Percentiles rank a stretch among this genome's conserved stretches.
These are phyloP conservation scores for Coniochaeta sp. DNA, from an alignment of 2,329 filamentous ascomycete genomes.

Conservation along the genomic window DNA sequence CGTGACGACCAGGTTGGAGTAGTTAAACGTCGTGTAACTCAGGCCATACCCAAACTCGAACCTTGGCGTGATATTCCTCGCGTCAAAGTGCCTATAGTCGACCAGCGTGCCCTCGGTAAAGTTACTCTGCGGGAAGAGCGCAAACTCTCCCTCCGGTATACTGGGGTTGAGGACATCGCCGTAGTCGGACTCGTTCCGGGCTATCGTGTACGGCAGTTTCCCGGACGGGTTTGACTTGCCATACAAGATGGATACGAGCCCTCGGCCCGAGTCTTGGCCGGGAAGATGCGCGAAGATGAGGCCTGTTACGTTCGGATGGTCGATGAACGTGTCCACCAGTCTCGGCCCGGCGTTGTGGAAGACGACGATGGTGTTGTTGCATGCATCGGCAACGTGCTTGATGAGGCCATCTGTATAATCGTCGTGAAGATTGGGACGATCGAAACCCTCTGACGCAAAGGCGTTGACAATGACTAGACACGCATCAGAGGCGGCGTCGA, in stretches of 20 bases:
- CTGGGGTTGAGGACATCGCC: conserved; percentile 31
- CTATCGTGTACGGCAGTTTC: conserved; percentile 54
- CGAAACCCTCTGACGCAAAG: conserved; percentile 65
- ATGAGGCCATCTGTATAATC: conserved; percentile 55
- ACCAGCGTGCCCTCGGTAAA: conserved; percentile 44
- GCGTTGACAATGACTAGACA: conserved; percentile 63
- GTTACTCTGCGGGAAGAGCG: conserved; percentile 40
- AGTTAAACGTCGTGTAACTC: conserved; percentile 46
- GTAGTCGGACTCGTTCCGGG: conserved; percentile 49
- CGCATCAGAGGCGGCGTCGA: conserved; percentile 47
- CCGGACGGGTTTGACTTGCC: conserved; percentile 50
- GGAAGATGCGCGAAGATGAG: conserved; percentile 58
- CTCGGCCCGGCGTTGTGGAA: conserved; percentile 58
- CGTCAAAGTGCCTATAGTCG: conserved; percentile 49
- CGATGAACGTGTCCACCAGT: conserved; percentile 52
- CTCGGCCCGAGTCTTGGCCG: conserved; percentile 53
- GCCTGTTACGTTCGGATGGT: conserved; percentile 57
- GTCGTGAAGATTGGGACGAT: conserved; percentile 55
- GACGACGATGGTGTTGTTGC: conserved; percentile 56
- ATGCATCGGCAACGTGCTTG: conserved; percentile 47
- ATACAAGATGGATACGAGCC: conserved; percentile 49
- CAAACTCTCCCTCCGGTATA: conserved; percentile 40
- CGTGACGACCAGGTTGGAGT: conserved; percentile 31
- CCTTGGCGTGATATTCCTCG: conserved; percentile 35
- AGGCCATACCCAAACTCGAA: conserved; percentile 52